Evolutionary conservation across 345 rosid species (phyloP).

Genomic region (Bruguiera parviflora): DNA sequence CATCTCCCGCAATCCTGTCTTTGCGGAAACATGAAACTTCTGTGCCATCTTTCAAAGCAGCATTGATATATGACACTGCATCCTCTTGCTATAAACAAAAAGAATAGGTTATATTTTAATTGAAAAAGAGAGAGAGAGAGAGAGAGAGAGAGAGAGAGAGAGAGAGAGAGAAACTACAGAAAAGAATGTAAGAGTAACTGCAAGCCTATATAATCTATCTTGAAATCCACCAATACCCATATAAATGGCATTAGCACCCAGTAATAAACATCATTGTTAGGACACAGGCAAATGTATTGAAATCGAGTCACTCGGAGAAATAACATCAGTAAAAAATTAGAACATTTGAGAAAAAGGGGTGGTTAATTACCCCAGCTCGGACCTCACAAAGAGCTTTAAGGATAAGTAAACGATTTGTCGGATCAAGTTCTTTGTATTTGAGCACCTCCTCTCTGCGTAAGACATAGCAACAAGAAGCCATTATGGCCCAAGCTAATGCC

Average conservation of each 20-base stretch:
- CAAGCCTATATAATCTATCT: conserved; percentile 7
- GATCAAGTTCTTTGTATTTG: conserved; percentile 57
- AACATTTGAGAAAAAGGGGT: conserved; percentile 15
- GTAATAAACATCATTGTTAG: no score
- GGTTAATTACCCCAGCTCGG: conserved; percentile 56
- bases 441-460: conserved; percentile 58
- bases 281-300: no score
- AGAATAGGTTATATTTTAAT: conserved; percentile 8
- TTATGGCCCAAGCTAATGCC: conserved; percentile 2
- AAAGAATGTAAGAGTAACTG: conserved; percentile 1
- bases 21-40: conserved; percentile 52
- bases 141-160: no score
- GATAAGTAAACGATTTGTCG: conserved; percentile 51
- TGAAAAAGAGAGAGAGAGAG: no score
- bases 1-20: conserved; percentile 61
- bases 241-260: no score
- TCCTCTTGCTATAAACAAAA: conserved; percentile 65
- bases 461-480: conserved; percentile 19
- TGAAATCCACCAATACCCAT: neutral
- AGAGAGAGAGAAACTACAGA: conserved; percentile 1
- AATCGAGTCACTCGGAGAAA: neutral
- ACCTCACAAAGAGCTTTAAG: conserved; percentile 87
- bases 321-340: conserved; percentile 3
- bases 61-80: conserved; percentile 48
- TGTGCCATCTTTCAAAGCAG: conserved; percentile 44